A percentile compares a stretch with the other conserved stretches of the same genome.
Conservation (phyloP, 768 basidiomycete genomes). For the Albatrellus ellisii region DNA sequence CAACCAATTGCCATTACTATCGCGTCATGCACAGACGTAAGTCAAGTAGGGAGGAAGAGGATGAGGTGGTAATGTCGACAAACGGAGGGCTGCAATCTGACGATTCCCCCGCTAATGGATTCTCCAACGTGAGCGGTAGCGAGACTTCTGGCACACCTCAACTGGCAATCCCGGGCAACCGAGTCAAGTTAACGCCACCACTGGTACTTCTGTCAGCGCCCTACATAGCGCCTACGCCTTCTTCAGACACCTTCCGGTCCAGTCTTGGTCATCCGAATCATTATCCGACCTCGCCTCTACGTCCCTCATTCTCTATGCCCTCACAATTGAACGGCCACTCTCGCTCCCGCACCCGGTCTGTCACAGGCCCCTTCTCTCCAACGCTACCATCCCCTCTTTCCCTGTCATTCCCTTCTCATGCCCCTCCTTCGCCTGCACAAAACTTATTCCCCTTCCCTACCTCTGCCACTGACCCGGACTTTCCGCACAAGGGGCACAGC, state of each 20-base stretch:
- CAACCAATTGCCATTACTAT: neutral
- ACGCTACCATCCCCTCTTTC: constrained; percentile 38
- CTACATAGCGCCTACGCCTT: constrained; percentile 16
- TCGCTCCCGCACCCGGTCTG: constrained; percentile 34
- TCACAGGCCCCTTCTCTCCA: constrained; percentile 37
- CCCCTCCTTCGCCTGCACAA: constrained; percentile 1
- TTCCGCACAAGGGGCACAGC: constrained; percentile 1
- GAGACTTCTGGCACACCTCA: no score
- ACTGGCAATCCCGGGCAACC: no score
- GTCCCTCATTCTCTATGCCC: constrained; percentile 19
- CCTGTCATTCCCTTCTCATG: constrained; percentile 23
- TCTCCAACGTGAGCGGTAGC: no score
- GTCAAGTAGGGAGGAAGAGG: constrained; percentile 25
- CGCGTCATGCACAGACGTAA: constrained; percentile 23
- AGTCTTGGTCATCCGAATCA: constrained; percentile 1
- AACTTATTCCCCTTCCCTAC: constrained; percentile 2
- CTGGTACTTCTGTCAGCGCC: constrained; percentile 8
- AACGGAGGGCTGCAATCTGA: constrained; percentile 11
- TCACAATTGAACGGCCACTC: constrained; percentile 12
- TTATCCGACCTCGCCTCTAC: constrained; percentile 17
- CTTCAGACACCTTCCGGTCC: constrained; percentile 15
- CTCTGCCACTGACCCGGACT: constrained; percentile 4
- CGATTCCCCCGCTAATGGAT: no score
- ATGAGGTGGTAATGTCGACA: constrained; percentile 11
- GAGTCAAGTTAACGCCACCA: constrained; percentile 11